Evolutionary conservation across 2,329 filamentous ascomycete genomes (phyloP).

Genomic region (Myriosclerotinia curreyana): DNA sequence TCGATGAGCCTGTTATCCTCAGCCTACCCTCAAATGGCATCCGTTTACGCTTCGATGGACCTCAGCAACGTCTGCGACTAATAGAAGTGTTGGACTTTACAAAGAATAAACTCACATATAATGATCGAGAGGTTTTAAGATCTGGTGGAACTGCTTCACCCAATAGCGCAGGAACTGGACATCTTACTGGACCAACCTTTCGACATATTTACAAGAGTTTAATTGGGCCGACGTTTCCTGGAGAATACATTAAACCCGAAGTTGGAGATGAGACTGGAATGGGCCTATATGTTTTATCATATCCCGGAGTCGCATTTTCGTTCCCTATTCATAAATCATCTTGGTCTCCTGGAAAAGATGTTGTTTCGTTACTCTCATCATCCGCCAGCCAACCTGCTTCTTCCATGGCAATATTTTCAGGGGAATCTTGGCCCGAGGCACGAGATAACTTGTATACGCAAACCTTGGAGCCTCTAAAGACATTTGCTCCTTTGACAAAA

Average conservation of each 20-base stretch:
- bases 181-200: slow-evolving; percentile 67
- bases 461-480: slow-evolving; percentile 69
- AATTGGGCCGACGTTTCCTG: slow-evolving; percentile 90
- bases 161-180: slow-evolving; percentile 34
- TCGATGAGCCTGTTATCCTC: slow-evolving; percentile 71
- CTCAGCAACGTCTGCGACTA: slow-evolving; percentile 84
- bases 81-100: slow-evolving; percentile 91
- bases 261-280: slow-evolving; percentile 50
- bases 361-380: slow-evolving; percentile 80
- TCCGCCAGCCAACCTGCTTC: slow-evolving; percentile 71
- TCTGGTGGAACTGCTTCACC: slow-evolving; percentile 44
- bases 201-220: slow-evolving; percentile 87
- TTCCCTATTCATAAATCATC: slow-evolving; percentile 74
- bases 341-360: slow-evolving; percentile 75
- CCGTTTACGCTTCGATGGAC: slow-evolving; percentile 87
- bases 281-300: slow-evolving; percentile 87
- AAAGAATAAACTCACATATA: slow-evolving; percentile 80
- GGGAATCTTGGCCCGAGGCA: slow-evolving; percentile 85
- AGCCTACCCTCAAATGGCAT: slow-evolving; percentile 81
- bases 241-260: slow-evolving; percentile 76
- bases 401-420: slow-evolving; percentile 88
- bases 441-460: slow-evolving; percentile 74
- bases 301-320: slow-evolving; percentile 89
- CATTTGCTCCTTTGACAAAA: slow-evolving; percentile 64
- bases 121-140: slow-evolving; percentile 74